Evolutionary conservation across 345 rosid species (phyloP).

Genomic region (Pugionium cornutum): DNA sequence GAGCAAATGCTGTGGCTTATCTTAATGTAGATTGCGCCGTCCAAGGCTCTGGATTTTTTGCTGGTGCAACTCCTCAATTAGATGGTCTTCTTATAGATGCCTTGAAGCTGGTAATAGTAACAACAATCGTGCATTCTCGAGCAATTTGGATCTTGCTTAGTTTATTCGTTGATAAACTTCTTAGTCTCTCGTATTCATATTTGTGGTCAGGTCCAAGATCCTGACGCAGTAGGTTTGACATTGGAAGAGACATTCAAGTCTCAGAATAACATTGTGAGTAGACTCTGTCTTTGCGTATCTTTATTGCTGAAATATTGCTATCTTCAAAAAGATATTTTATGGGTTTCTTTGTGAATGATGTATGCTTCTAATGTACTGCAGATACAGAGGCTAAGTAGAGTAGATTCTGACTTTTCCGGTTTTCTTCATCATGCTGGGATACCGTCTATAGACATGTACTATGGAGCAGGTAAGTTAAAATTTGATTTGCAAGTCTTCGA

Average conservation of each 20-base stretch:
- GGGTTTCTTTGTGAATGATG: constrained; percentile 6
- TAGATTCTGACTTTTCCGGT: constrained; percentile 92
- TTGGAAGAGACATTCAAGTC: constrained; percentile 69
- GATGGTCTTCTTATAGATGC: constrained; percentile 71
- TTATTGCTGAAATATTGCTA: background rate
- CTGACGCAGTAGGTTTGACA: constrained; percentile 57
- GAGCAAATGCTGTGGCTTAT: constrained; percentile 84
- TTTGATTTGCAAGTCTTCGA: background rate
- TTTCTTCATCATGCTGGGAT: constrained; percentile 93
- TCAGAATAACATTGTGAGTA: constrained; percentile 42
- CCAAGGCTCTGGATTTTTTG: constrained; percentile 92
- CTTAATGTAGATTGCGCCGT: constrained; percentile 98
- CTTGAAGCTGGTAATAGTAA: constrained; percentile 59
- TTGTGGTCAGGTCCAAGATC: constrained; percentile 69
- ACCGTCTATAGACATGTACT: constrained; percentile 85
- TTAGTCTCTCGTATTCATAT: constrained; percentile 9
- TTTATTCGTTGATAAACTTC: background rate
- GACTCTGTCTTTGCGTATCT: background rate
- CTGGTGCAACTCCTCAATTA: constrained; percentile 85
- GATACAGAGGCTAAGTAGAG: constrained; percentile 83
- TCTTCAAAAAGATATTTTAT: background rate
- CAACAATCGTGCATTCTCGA: background rate
- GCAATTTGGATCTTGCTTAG: background rate
- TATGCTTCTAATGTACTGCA: constrained; percentile 40
- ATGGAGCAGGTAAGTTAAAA: constrained; percentile 69